These are phyloP conservation scores for Prinsepia uniflora DNA, from an alignment of 306 rosid species.

Conservation along the genomic window DNA sequence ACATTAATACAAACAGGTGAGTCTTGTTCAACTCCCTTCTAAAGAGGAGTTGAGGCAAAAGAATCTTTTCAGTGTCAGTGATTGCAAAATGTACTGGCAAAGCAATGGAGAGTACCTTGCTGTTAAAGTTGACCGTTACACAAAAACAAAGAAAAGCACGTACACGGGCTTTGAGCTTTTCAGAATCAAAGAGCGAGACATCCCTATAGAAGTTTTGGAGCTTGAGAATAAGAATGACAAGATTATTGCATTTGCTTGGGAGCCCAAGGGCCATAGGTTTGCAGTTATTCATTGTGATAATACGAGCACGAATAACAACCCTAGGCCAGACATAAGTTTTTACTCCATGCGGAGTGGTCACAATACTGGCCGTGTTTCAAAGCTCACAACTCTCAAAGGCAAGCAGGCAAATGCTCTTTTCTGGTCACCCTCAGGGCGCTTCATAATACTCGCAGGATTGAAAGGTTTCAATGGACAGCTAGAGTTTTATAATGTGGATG, in stretches of 20 bases:
- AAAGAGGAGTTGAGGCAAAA: slow-evolving; percentile 83
- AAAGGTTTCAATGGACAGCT: slow-evolving; percentile 69
- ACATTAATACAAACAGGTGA: slow-evolving; percentile 46
- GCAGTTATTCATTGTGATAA: slow-evolving; percentile 72
- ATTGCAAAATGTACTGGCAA: slow-evolving; percentile 93
- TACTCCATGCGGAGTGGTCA: slow-evolving; percentile 65
- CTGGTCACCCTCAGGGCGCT: slow-evolving; percentile 82
- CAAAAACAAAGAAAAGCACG: slow-evolving; percentile 72
- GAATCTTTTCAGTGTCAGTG: slow-evolving; percentile 76
- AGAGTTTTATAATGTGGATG: slow-evolving; percentile 77
- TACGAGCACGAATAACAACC: slow-evolving; percentile 23
- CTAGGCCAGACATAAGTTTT: slow-evolving; percentile 73
- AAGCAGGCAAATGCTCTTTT: slow-evolving; percentile 83
- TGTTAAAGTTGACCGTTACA: slow-evolving; percentile 70
- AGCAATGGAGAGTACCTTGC: slow-evolving; percentile 90
- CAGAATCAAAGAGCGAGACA: slow-evolving; percentile 76
- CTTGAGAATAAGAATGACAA: slow-evolving; percentile 86
- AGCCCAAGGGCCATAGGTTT: slow-evolving; percentile 86
- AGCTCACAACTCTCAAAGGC: slow-evolving; percentile 71
- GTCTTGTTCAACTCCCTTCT: slow-evolving; percentile 79
- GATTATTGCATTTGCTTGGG: slow-evolving; percentile 94
- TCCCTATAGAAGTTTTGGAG: slow-evolving; percentile 81
- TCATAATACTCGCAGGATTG: slow-evolving; percentile 73
- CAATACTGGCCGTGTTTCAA: slow-evolving; percentile 65
- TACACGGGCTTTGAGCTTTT: slow-evolving; percentile 83